Evolutionary conservation across 352 stramenopile genomes (phyloP).

Genomic region (Phytophthora uliginosa): DNA sequence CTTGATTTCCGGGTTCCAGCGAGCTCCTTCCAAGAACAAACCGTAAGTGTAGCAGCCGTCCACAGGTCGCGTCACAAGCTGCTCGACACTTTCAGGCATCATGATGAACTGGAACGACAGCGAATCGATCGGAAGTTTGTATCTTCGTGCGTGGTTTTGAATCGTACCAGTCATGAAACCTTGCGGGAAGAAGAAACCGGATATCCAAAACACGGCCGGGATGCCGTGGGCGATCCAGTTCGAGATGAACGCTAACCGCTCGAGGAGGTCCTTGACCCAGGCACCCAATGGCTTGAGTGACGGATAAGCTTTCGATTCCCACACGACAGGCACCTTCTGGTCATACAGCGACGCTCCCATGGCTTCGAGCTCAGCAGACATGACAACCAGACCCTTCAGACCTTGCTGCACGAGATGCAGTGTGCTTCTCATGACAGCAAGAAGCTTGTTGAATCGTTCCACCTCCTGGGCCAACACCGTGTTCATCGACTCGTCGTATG

Average conservation of each 20-base stretch:
- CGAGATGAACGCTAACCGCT: conserved; percentile 74
- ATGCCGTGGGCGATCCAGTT: conserved; percentile 85
- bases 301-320: conserved; percentile 92
- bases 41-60: conserved; percentile 48
- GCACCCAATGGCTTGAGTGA: conserved; percentile 91
- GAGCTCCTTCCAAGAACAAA: conserved; percentile 52
- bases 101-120: conserved; percentile 88
- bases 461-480: conserved; percentile 94
- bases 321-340: conserved; percentile 88
- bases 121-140: conserved; percentile 89
- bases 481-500: conserved; percentile 94
- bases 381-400: conserved; percentile 90
- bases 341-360: conserved; percentile 91
- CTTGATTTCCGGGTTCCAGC: conserved; percentile 56
- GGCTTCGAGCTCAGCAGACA: conserved; percentile 88
- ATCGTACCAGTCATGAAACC: conserved; percentile 94
- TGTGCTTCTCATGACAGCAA: conserved; percentile 86
- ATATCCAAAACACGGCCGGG: conserved; percentile 92
- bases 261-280: conserved; percentile 92
- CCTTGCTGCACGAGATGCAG: conserved; percentile 90
- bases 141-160: conserved; percentile 93
- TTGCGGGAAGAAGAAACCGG: conserved; percentile 94
- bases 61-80: conserved; percentile 38
- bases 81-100: conserved; percentile 58
- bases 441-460: conserved; percentile 92